Evolutionary conservation across 2,329 filamentous ascomycete genomes (phyloP), one percentile per base, ranked within the genome.

Genomic region (Pestalotiopsis sp.): DNA sequence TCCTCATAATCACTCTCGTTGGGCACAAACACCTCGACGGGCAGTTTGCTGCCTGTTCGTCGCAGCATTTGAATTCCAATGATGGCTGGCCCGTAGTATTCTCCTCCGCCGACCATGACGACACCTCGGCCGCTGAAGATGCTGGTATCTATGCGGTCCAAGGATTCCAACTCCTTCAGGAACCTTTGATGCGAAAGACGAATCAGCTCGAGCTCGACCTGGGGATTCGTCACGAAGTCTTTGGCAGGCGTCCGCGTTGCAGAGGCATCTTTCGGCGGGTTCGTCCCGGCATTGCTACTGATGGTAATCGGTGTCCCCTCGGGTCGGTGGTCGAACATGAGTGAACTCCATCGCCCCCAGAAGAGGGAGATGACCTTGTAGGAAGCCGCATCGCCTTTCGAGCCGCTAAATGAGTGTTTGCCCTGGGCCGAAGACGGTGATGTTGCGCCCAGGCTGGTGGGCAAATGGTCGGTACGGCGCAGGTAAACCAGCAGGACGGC

Each of bases 31-130:
- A 84, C 77, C 70, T 83, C 80, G 14, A 83, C 75, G 0, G 82
- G 82, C 2, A 83, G 74, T 5, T 71, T 71, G 20, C 77, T 80
- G 27, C 79, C 79, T 4, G 80, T 80, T 45, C 74, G 73, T 7
- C 82, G 78, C 7, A 84, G 73, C 80, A 84, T 81, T 13, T 78
- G 78, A 1, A 84, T 72, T 0, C 77, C 80, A n/a, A 82, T 77
- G 1, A 83, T 70, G 11, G 81, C 72, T 9, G 79, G 76, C 1
- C 79, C 78, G 23, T 82, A 77, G 66, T 80, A 79, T 12, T 73
- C 67, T 6, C 76, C 72, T 11, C 68, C 68, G 57, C 68, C 68
- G 20, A 69, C 68, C 68, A 69, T 69, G 64, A 69, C 68, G 7
- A 67, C 64, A 27, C 68, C 68, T 11, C 68, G 68, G 57, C 68